A percentile compares a stretch with the other conserved stretches of the same genome.
Conservation (phyloP, 169 alveolate genomes). For the Plasmodium vinckei region DNA sequence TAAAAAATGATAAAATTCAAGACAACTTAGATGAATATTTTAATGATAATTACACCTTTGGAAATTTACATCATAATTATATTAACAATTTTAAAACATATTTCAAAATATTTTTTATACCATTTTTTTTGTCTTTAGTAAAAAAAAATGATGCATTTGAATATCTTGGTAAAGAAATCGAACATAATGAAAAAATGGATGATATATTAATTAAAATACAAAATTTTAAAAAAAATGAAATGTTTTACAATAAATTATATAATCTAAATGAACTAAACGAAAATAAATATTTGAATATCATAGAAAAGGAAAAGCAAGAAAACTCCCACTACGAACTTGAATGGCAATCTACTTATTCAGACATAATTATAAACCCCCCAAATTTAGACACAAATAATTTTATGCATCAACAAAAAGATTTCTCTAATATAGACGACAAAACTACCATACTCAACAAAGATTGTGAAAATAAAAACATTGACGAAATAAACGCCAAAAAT, state of each 20-base stretch:
- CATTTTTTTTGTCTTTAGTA: constrained; percentile 56
- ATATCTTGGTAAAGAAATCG: constrained; percentile 22
- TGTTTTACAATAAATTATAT: constrained; percentile 4
- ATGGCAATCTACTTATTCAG: background rate
- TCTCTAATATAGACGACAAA: background rate
- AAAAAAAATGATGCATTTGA: constrained; percentile 59
- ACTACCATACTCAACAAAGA: background rate
- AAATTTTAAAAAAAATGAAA: constrained; percentile 48
- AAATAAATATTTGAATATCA: constrained; percentile 54
- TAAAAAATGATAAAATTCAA: constrained; percentile 22
- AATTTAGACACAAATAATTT: background rate
- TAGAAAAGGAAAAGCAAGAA: constrained; percentile 40
- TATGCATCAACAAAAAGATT: background rate
- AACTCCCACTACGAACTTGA: background rate
- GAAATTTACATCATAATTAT: constrained; percentile 68
- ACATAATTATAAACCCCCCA: background rate
- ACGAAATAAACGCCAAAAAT: too few relatives aligned
- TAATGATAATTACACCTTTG: constrained; percentile 59
- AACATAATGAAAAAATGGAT: constrained; percentile 46
- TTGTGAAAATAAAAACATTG: background rate
- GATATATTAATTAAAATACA: constrained; percentile 30
- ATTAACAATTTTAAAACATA: constrained; percentile 66
- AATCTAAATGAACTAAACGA: constrained; percentile 17
- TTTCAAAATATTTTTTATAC: constrained; percentile 59
- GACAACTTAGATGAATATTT: constrained; percentile 67